Conservation (phyloP, 768 basidiomycete genomes). For the Lepiota venenata region DNA sequence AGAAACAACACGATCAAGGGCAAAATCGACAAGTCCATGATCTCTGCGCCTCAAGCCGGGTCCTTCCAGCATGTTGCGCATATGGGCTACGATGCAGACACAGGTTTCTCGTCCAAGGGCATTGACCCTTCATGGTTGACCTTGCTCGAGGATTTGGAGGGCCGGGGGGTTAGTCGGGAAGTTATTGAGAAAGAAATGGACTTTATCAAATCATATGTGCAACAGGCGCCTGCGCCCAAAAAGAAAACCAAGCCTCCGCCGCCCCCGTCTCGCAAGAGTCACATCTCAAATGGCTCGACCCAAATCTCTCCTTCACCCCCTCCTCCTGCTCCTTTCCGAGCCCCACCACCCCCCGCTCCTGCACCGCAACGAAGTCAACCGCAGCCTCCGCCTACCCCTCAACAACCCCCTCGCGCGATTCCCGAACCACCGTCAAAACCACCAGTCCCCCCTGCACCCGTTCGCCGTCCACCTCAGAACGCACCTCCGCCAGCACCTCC, state of each 20-base stretch:
- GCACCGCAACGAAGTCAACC: constrained; percentile 23
- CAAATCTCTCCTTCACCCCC: constrained; percentile 32
- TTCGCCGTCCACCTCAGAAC: constrained; percentile 27
- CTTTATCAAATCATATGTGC: constrained; percentile 84
- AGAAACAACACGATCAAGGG: constrained; percentile 61
- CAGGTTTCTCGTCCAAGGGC: constrained; percentile 81
- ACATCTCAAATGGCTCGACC: constrained; percentile 23
- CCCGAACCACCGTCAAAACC: constrained; percentile 39
- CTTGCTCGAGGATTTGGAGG: constrained; percentile 63
- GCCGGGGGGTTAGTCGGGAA: constrained; percentile 61
- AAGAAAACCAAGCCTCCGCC: constrained; percentile 52
- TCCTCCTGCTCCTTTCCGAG: constrained; percentile 27
- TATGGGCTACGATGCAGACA: constrained; percentile 89
- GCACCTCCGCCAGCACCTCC: constrained; percentile 32
- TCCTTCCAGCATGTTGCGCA: constrained; percentile 91
- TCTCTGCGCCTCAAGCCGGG: constrained; percentile 74
- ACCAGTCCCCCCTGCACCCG: constrained; percentile 25
- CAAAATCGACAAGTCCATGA: constrained; percentile 90
- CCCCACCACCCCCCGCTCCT: constrained; percentile 37
- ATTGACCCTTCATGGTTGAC: constrained; percentile 90
- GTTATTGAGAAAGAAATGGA: constrained; percentile 77
- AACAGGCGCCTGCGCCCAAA: constrained; percentile 35
- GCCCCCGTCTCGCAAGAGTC: constrained; percentile 33
- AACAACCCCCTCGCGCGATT: constrained; percentile 19
- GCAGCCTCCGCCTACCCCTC: constrained; percentile 27